Base-by-base conservation (phyloP, 805 yeast species). In the Candida piceae region DNA sequence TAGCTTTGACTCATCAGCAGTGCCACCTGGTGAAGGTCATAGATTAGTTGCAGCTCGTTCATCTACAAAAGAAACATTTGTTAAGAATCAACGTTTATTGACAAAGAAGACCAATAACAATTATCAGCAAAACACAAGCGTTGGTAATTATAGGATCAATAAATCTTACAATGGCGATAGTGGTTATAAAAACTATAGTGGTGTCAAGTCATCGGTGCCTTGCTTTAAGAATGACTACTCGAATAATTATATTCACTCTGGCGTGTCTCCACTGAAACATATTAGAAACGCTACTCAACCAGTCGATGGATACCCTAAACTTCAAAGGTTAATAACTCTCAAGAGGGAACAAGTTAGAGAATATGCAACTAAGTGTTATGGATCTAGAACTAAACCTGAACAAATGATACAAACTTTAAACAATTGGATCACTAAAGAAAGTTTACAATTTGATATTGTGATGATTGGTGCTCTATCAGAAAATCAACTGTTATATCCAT, bases 381-480 rank as follows among this genome's bases (percentile, higher is more conserved):
- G 96, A 1, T 67, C 71, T 7, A 66, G 82, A 31, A 72, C 74
- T 3, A 59, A 64, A 12, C 64, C 72, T 5, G 70, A 71, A 22
- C 63, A 73, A 36, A 78, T 87, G 58, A 66, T 76, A 6, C 71
- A 72, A 1, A 69, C 72, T 0, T 62, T 89, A 39, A 70, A 74
- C 39, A 53, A 58, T 16, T 84, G 95, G 94, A 74, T 77, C 22
- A 57, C 62, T 13, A 64, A 64, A 15, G 75, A 78, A 39, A 68
- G 72, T 7, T 52, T 84, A 26, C 76, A 74, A 41, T 90, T 89
- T 58, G 96, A 89, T 55, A 95, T 87, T 9, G 83, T 90, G 11
- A 86, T 90, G 95, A 77, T 89, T 37, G 95, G 95, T 1, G 90
- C 93, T 3, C 66, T 90, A 34, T 74, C 82, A 1, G 89, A 84